Percentiles rank a stretch among this genome's conserved stretches.
Evolutionary conservation across 1,284 basidiomycete genomes (phyloP).

Genomic region (Malassezia vespertilionis): DNA sequence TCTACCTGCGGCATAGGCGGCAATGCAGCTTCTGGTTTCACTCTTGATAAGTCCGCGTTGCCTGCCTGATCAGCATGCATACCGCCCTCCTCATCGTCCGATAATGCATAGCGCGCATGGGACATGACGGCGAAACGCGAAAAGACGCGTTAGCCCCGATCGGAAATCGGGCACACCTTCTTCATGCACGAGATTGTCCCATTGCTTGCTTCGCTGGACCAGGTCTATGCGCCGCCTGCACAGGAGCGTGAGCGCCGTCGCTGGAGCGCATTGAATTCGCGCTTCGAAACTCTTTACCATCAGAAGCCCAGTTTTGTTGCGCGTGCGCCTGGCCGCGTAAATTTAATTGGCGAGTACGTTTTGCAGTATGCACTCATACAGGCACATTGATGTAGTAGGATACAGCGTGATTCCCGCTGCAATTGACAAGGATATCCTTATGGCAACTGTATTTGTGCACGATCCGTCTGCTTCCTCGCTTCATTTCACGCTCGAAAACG

Average conservation of each 20-base stretch:
- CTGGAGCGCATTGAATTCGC: constrained; percentile 24
- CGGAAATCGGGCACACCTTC: background rate
- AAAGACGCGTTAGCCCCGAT: background rate
- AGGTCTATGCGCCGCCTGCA: constrained; percentile 30
- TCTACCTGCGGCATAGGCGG: background rate
- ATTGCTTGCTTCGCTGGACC: constrained; percentile 23
- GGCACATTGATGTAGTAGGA: constrained; percentile 40
- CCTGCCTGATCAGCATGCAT: background rate
- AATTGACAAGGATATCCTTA: constrained; percentile 44
- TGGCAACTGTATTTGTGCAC: constrained; percentile 30
- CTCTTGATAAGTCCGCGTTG: background rate
- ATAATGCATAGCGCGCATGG: constrained; percentile 13
- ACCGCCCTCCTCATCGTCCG: constrained; percentile 9
- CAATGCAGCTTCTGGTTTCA: no score
- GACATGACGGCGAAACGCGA: constrained; percentile 3
- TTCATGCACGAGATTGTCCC: constrained; percentile 28
- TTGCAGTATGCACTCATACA: constrained; percentile 1
- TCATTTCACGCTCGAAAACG: constrained; percentile 27
- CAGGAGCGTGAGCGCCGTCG: constrained; percentile 24
- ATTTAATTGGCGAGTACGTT: constrained; percentile 42
- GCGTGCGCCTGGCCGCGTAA: constrained; percentile 42
- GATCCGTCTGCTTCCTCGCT: constrained; percentile 5
- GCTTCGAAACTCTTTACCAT: constrained; percentile 21
- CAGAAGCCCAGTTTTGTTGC: constrained; percentile 35
- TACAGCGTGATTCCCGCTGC: constrained; percentile 44